Evolutionary conservation across 345 rosid genomes (phyloP).

Genomic region (Populus pruinosa): DNA sequence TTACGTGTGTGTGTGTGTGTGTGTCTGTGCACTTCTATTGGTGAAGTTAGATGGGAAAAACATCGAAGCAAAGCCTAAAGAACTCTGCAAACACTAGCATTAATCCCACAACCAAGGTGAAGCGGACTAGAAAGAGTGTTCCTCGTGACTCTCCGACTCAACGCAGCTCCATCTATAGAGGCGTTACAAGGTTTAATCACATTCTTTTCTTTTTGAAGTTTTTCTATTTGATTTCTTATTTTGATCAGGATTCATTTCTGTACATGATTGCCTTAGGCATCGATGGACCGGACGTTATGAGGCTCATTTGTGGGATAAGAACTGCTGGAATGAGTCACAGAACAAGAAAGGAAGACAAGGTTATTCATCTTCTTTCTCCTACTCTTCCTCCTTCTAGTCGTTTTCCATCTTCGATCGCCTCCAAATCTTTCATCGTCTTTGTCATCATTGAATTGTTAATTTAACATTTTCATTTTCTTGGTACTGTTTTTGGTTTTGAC

Average conservation of each 20-base stretch:
- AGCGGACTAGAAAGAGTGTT: slow-evolving; percentile 48
- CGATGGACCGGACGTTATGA: slow-evolving; percentile 64
- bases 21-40: neutral
- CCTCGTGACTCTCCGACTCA: slow-evolving; percentile 52
- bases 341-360: slow-evolving; percentile 70
- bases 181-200: slow-evolving; percentile 52
- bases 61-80: slow-evolving; percentile 20
- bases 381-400: neutral
- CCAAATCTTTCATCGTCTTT: neutral
- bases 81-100: neutral
- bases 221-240: neutral
- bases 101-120: slow-evolving; percentile 23
- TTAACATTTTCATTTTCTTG: neutral
- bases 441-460: neutral
- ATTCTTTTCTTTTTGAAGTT: neutral
- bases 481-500: neutral
- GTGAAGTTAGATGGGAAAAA: slow-evolving; percentile 39
- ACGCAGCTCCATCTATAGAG: slow-evolving; percentile 60
- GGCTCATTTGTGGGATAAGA: slow-evolving; percentile 65
- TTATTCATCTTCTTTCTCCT: neutral
- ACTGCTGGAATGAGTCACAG: slow-evolving; percentile 62
- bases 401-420: neutral
- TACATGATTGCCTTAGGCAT: slow-evolving; percentile 30
- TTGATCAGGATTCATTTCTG: neutral
- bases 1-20: neutral